Evolutionary conservation across 257 asterid species (phyloP).

Genomic region (Solanum sejunctum): DNA sequence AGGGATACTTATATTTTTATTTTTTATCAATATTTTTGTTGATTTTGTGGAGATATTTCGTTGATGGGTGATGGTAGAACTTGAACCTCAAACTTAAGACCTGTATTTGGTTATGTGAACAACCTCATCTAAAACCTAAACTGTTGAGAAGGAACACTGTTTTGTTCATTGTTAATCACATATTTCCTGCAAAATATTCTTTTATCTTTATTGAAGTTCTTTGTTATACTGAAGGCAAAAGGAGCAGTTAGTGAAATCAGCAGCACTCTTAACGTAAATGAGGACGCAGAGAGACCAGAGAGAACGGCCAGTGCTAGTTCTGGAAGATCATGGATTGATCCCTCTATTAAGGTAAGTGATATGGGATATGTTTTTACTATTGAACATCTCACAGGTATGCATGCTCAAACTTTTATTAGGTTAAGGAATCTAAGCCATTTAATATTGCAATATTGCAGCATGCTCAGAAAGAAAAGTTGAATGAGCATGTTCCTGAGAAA

Average conservation of each 20-base stretch:
- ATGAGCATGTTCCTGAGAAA: conserved; percentile 34
- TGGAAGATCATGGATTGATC: conserved; percentile 48
- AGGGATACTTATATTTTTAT: neutral
- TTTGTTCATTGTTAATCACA: neutral
- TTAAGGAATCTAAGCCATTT: neutral
- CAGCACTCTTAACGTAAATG: conserved; percentile 9
- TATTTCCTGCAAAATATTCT: neutral
- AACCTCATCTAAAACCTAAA: neutral
- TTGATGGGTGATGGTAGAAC: neutral
- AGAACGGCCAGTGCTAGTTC: conserved; percentile 26
- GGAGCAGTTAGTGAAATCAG: conserved; percentile 28
- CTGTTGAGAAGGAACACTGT: neutral
- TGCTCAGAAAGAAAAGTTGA: conserved; percentile 31
- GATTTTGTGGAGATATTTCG: neutral
- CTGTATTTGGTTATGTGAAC: neutral
- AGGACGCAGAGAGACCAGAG: conserved; percentile 45
- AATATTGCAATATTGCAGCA: conserved; percentile 44
- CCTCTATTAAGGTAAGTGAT: conserved; percentile 32
- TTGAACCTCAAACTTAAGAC: neutral
- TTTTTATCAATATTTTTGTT: neutral
- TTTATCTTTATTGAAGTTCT: neutral
- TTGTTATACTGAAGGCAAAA: conserved; percentile 36
- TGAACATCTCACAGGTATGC: neutral
- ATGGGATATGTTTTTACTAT: neutral
- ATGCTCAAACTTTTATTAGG: neutral